Percentiles rank a stretch among this genome's conserved stretches.
phyloP scores from a whole-genome alignment of 2,329 filamentous ascomycete genomes.

The Alternaria panax region DNA sequence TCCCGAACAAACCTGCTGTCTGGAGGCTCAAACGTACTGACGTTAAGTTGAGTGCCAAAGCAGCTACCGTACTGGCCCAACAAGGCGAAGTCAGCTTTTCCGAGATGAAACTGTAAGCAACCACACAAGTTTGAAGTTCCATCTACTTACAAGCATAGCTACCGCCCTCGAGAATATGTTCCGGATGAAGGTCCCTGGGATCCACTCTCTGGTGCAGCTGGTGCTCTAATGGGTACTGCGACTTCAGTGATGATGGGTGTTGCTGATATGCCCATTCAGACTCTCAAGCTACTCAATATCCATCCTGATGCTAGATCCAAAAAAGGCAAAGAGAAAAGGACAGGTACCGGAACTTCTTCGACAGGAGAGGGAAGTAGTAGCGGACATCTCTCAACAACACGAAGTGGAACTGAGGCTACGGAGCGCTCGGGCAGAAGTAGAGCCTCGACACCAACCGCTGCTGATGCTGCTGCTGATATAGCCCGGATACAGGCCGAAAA shows the following conservation, averaged over 20 bases:
- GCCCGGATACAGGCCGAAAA: conserved; percentile 16
- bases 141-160: conserved; percentile 32
- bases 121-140: neutral
- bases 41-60: conserved; percentile 46
- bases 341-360: conserved; percentile 15
- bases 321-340: conserved; percentile 38
- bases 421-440: conserved; percentile 28
- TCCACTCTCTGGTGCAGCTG: conserved; percentile 63
- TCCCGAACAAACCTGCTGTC: conserved; percentile 44
- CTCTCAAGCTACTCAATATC: conserved; percentile 58
- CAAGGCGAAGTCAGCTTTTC: conserved; percentile 47
- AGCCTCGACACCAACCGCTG: conserved; percentile 27
- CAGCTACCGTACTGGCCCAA: conserved; percentile 49
- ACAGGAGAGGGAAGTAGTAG: conserved; percentile 24
- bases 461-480: conserved; percentile 16
- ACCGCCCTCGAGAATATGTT: conserved; percentile 50
- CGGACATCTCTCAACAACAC: conserved; percentile 21
- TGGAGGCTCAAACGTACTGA: conserved; percentile 52
- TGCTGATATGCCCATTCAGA: conserved; percentile 71
- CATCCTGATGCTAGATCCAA: conserved; percentile 48
- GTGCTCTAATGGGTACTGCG: conserved; percentile 82
- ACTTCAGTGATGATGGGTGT: conserved; percentile 82
- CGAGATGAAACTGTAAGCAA: conserved; percentile 49
- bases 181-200: conserved; percentile 52
- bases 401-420: conserved; percentile 21